These are phyloP conservation scores for Aspergillus sp. DNA, from an alignment of 2,329 filamentous ascomycete species.

Conservation along the genomic window DNA sequence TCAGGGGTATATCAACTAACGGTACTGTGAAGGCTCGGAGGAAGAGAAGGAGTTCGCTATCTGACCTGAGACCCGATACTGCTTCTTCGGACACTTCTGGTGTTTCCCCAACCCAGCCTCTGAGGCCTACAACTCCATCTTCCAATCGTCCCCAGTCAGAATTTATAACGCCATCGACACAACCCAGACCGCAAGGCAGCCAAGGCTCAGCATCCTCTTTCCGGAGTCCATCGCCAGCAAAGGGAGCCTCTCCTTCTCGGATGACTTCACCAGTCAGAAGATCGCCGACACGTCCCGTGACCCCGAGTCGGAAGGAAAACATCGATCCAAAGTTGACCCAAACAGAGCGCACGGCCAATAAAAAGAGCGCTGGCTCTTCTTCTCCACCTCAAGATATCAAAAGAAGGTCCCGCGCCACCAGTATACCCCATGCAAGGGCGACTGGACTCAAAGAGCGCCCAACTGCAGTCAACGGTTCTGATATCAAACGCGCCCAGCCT, in stretches of 20 bases:
- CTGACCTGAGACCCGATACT: conserved; percentile 72
- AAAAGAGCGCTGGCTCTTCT: conserved; percentile 25
- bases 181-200: conserved; percentile 24
- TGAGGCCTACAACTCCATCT: conserved; percentile 34
- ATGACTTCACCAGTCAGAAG: conserved; percentile 26
- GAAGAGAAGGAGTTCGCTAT: conserved; percentile 87
- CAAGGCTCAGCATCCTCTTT: conserved; percentile 23
- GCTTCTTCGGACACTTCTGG: conserved; percentile 49
- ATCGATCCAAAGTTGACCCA: conserved; percentile 29
- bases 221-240: conserved; percentile 27
- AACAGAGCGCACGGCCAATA: conserved; percentile 28
- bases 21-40: conserved; percentile 49
- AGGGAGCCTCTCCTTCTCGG: conserved; percentile 23
- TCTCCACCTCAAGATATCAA: conserved; percentile 35
- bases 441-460: conserved; percentile 31
- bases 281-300: conserved; percentile 28
- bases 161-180: conserved; percentile 22
- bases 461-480: conserved; percentile 23
- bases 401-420: conserved; percentile 43
- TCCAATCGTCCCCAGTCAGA: conserved; percentile 23
- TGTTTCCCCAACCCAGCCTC: conserved; percentile 24
- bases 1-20: conserved; percentile 48
- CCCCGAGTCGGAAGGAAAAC: conserved; percentile 37
- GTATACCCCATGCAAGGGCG: conserved; percentile 45
- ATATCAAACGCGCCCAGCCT: conserved; percentile 30